Base-by-base conservation (phyloP, 352 stramenopile species). In the Thalassiosira allenii region DNA sequence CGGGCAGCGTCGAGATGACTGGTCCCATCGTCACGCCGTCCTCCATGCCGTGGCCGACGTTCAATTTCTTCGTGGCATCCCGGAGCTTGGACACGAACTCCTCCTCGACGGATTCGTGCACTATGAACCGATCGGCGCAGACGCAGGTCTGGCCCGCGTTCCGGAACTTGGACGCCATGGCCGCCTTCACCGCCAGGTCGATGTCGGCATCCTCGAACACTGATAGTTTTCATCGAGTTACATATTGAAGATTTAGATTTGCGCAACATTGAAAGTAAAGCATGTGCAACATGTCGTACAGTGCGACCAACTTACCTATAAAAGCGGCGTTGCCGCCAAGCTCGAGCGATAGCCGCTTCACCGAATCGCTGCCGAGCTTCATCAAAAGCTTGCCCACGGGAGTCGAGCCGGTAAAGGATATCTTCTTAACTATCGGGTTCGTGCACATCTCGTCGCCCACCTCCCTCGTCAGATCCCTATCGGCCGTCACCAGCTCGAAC, bases 91-190 rank as follows among this genome's bases (percentile, higher is more conserved):
- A 66, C 8, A 95, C 86, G 80, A 99, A 99, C 66, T 96, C 93
- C 32, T 98, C 94, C 69, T 98, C 95, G 58, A 99, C 90, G 14
- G 76, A 93, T 1, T 86, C 81, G 54, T 99, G 97, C 9, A 99
- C 88, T 56, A 99, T 94, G 58, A 99, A 96, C 32, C 97, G 86
- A 88, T 97, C 91, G 84, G 92, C 63, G 69, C 88, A 93, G 8
- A 94, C 88, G 78, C 91, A 95, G 1, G 89, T 94, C 78, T 96
- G 92, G 6, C 94, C 95, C 6, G 91, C 87, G 89, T 97, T 96
- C 1, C 94, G 79, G 77, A 96, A 97, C 61, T 96, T 96, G 27
- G 81, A 89, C 4, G 84, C 64, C 65, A 97, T 91, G 20, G 93
- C 88, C 25, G 83, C 84, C 30, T 83, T 74, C 1, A 96, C 85